These are phyloP conservation scores for Boletus mariae DNA, from an alignment of 1,284 basidiomycete species.

Conservation along the genomic window DNA sequence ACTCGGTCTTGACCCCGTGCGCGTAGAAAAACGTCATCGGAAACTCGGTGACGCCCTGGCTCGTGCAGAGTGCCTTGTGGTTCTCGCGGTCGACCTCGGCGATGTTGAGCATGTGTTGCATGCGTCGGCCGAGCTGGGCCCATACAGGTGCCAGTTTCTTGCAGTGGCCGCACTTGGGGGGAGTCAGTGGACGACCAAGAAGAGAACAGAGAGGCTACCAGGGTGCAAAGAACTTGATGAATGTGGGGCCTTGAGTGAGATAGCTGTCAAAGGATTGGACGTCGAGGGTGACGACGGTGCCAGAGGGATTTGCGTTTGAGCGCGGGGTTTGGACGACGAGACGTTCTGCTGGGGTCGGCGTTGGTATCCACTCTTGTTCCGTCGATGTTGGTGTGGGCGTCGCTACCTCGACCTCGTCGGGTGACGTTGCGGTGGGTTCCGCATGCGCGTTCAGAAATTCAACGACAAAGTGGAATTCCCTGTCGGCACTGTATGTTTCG, in stretches of 20 bases:
- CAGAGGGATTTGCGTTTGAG: conserved; percentile 44
- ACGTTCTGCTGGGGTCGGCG: not conserved
- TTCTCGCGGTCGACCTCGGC: conserved; percentile 23
- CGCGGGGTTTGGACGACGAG: conserved; percentile 17
- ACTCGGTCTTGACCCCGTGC: conserved; percentile 57
- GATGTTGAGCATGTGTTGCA: conserved; percentile 55
- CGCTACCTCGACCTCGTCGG: not conserved
- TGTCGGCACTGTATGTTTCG: too few species aligned
- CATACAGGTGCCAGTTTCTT: conserved; percentile 76
- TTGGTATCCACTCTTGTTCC: conserved; percentile 3
- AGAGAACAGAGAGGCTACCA: too few species aligned
- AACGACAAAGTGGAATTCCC: too few species aligned
- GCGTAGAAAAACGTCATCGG: conserved; percentile 75
- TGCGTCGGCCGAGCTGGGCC: too few species aligned
- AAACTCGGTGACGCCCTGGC: conserved; percentile 69
- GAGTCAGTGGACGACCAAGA: too few species aligned
- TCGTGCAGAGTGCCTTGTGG: conserved; percentile 10
- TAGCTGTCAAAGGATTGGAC: conserved; percentile 47
- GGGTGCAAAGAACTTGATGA: conserved; percentile 82
- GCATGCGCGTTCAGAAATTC: too few species aligned
- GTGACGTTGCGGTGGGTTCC: not conserved
- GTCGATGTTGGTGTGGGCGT: conserved; percentile 9
- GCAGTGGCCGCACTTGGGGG: conserved; percentile 39
- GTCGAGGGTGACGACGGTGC: conserved; percentile 54
- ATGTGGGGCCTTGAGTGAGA: conserved; percentile 43